Percentiles rank a stretch among this genome's conserved stretches.
These are phyloP conservation scores for Immersiella caudata DNA, from an alignment of 495 filamentous ascomycete genomes.

Conservation along the genomic window DNA sequence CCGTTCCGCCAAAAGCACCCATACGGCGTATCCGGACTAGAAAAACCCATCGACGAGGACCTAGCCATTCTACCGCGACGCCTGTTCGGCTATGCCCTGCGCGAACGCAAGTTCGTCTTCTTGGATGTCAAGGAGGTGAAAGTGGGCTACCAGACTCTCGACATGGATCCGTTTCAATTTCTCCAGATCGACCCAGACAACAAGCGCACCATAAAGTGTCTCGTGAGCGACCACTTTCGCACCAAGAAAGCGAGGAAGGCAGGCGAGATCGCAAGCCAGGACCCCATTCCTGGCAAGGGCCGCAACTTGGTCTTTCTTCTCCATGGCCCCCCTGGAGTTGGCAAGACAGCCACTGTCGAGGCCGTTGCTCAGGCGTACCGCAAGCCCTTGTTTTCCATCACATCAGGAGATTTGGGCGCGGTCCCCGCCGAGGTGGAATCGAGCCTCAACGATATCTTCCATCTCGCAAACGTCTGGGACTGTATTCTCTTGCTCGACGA, in stretches of 20 bases:
- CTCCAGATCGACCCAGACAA: conserved; percentile 2
- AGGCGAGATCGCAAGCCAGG: too few relatives aligned
- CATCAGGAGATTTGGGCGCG: neutral
- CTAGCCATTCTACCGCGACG: conserved; percentile 1
- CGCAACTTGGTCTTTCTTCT: conserved; percentile 1
- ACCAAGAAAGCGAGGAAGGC: neutral
- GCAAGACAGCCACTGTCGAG: conserved; percentile 8
- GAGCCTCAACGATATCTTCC: neutral
- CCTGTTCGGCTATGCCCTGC: neutral
- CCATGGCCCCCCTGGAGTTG: conserved; percentile 6
- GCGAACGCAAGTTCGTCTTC: neutral
- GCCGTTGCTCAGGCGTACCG: neutral
- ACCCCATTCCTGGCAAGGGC: neutral
- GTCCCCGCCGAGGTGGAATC: neutral
- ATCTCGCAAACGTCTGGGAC: neutral
- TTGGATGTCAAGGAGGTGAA: conserved; percentile 10
- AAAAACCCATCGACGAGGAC: neutral
- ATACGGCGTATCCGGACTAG: neutral
- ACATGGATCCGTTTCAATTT: neutral
- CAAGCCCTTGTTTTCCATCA: conserved; percentile 3
- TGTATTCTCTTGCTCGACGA: conserved; percentile 5
- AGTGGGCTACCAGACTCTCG: neutral
- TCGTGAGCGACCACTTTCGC: neutral
- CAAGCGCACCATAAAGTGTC: neutral
- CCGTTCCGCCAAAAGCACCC: neutral